Base-by-base conservation (phyloP, 2,329 filamentous ascomycete genomes). In the Cercospora zeina region DNA sequence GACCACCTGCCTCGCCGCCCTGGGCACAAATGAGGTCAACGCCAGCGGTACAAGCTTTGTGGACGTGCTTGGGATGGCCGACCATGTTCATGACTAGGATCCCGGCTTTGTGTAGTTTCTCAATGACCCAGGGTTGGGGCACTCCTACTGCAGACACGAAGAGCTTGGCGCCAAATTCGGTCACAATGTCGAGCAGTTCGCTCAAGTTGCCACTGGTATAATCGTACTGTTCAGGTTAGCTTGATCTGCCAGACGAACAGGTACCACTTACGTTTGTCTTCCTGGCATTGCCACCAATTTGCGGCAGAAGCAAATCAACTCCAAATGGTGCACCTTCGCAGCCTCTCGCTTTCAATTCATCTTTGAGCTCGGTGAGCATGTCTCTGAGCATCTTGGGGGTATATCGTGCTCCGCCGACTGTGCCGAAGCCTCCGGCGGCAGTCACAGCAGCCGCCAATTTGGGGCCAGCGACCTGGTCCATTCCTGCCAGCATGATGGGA, bases 61-160 rank as follows among this genome's bases (percentile, higher is more conserved):
- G 85, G 65, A 96, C 93, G 81, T 97, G 93, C 87, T 97, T 97
- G 75, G 93, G 93, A 83, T 97, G 95, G 68, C 93, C 93, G 75
- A 97, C 91, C 93, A 97, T 97, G 87, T 97, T 97, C 93, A 97
- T 97, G 83, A 95, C 96, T 67, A 96, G 83, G 68, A 97, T 85
- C 68, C 92, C 92, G 72, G 87, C 81, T 74, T 87, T 85, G 85
- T 97, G 93, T 45, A 97, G 87, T 75, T 85, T 89, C 68, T 97
- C 91, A 72, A 97, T 91, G 61, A 96, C 88, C 69, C 84, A 81
- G 78, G 89, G 90, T 67, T 93, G 90, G 34, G 93, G 92, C 0
- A 13, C 97, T 89, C 93, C 93, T 75, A 97, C 91, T 71, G 93
- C 93, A 56, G 90, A 97, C 70, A 97, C 93, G 80, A 97, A 97